Evolutionary conservation across 148 eudicot species (phyloP).

Genomic region (Rhododendron mucronatum): DNA sequence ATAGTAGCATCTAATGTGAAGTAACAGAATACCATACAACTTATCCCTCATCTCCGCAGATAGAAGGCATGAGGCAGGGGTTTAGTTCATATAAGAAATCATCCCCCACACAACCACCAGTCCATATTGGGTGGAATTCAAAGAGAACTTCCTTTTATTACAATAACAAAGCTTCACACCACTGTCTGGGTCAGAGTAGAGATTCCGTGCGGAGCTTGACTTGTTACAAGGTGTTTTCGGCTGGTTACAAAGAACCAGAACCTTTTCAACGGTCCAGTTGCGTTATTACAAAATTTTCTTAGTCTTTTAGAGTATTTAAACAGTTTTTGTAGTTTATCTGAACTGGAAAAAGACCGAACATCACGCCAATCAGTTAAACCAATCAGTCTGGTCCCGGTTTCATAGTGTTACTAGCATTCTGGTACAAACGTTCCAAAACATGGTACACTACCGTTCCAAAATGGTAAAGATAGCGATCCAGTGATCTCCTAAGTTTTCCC

Average conservation of each 20-base stretch:
- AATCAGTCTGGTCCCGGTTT: neutral
- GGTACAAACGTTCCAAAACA: neutral
- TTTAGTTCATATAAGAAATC: neutral
- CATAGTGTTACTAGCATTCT: neutral
- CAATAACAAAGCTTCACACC: neutral
- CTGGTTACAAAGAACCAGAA: neutral
- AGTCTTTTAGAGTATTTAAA: neutral
- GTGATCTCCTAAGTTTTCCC: neutral
- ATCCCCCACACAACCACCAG: neutral
- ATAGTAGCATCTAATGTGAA: neutral
- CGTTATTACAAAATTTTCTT: neutral
- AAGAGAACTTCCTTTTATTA: neutral
- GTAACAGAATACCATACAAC: neutral
- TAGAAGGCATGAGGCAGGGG: neutral
- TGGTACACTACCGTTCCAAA: neutral
- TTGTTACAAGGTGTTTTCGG: neutral
- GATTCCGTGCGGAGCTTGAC: neutral
- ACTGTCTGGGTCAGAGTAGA: neutral
- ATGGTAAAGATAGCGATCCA: neutral
- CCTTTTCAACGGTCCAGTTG: neutral
- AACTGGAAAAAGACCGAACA: neutral
- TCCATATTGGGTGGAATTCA: neutral
- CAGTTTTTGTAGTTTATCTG: neutral
- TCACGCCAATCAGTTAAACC: neutral
- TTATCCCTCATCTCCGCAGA: neutral